Base-by-base conservation (phyloP, 805 yeast species). In the Dipodascus geniculatus region DNA sequence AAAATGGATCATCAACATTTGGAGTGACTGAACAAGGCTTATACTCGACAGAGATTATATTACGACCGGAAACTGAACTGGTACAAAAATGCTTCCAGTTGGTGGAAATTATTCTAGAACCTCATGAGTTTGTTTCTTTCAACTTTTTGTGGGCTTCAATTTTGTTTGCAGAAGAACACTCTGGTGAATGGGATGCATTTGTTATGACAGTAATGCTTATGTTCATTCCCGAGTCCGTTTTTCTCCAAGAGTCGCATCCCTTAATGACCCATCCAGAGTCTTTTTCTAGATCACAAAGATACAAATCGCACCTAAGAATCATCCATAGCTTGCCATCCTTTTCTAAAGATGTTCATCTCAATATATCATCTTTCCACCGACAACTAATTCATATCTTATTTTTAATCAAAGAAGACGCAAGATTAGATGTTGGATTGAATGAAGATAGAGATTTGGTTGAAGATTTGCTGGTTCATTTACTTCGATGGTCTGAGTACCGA, bases 111-210 rank as follows among this genome's bases (percentile, higher is more conserved):
- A 62, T 83, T 19, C 74, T 81, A 2, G 85, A 83, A n/a, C 70
- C 83, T 1, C 75, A 75, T 54, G 72, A 80, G 2, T 74, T 73
- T 59, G 82, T 80, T 60, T 74, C 74, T 35, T 68, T 83, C n/a
- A 75, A 83, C 79, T 66, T 81, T 51, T 70, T 76, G 2, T 85
- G 89, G 88, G 71, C 83, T 49, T 65, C 81, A 0, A 79, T 85
- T 1, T 63, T 74, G 20, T 68, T 75, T 51, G 55, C 78, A 9
- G 73, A 71, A 20, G 70, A 68, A 2, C 57, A 63, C 22, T 66
- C 63, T 42, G 71, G 74, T 57, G 87, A 83, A 31, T 83, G 89
- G 88, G 72, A 72, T 16, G 76, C 85, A 0, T 79, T 79, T 58
- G 71, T 78, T 0, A 69, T 76, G 2, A 74, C 31, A 3, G n/a